Conservation (phyloP, 495 filamentous ascomycete genomes). For the Xylaria curta region DNA sequence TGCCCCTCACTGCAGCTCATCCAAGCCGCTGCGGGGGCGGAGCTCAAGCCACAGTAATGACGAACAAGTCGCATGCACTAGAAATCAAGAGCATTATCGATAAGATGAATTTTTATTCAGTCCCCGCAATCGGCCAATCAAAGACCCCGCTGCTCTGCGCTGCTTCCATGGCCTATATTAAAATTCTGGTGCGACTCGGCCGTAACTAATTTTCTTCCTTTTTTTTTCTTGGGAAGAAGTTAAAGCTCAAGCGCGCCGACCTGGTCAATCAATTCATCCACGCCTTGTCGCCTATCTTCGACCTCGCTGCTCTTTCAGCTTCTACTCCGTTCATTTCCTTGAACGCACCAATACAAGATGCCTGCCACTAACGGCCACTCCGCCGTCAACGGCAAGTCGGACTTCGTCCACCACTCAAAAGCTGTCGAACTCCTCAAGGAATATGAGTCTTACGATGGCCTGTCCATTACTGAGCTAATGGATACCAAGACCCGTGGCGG, state of each 20-base stretch:
- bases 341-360: conserved; percentile 60
- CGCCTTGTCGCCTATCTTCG: conserved; percentile 45
- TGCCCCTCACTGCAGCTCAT: background rate
- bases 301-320: conserved; percentile 36
- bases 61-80: background rate
- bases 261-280: conserved; percentile 40
- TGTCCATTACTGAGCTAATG: conserved; percentile 80
- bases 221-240: conserved; percentile 66
- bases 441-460: conserved; percentile 79
- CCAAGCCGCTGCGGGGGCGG: background rate
- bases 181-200: conserved; percentile 31
- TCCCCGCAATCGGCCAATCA: conserved; percentile 11
- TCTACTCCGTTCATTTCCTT: conserved; percentile 20
- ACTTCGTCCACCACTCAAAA: conserved; percentile 58
- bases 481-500: conserved; percentile 88
- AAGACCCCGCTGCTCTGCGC: conserved; percentile 4
- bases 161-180: conserved; percentile 6
- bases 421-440: conserved; percentile 81
- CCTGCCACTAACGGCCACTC: conserved; percentile 71
- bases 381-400: conserved; percentile 42
- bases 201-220: conserved; percentile 53
- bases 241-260: conserved; percentile 58
- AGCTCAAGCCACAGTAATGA: conserved; percentile 1
- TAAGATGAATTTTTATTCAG: background rate
- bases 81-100: conserved; percentile 3